These are phyloP conservation scores for Golubevia sp. DNA, from an alignment of 1,284 basidiomycete species.

Conservation along the genomic window DNA sequence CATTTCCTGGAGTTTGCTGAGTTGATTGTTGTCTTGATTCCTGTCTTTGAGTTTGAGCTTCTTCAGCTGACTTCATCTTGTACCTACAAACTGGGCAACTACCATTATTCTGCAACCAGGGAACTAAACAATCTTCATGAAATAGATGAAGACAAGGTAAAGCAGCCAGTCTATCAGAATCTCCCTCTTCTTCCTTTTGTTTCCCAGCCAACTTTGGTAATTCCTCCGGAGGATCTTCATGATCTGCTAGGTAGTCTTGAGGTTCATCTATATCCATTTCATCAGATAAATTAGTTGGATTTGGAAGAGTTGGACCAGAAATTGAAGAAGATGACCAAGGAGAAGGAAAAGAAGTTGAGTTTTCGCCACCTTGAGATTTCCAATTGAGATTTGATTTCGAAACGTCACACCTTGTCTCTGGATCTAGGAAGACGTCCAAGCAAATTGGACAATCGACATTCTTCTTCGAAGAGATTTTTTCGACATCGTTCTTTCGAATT, in stretches of 20 bases:
- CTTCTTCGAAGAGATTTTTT: constrained; percentile 9
- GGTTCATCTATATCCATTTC: no score
- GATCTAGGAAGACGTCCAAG: no score
- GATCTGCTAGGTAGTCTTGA: background rate
- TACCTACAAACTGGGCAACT: constrained; percentile 49
- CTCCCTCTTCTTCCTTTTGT: constrained; percentile 15
- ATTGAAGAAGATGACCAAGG: no score
- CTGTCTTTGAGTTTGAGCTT: no score
- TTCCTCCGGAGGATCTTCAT: constrained; percentile 16
- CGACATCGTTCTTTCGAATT: constrained; percentile 20
- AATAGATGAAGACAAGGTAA: constrained; percentile 47
- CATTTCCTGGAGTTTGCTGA: no score
- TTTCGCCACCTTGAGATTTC: background rate
- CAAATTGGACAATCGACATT: no score
- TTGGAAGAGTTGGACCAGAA: no score
- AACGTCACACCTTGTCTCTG: no score
- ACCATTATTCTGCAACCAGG: constrained; percentile 40
- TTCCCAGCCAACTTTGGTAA: background rate
- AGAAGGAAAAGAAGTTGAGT: background rate
- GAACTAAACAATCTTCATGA: constrained; percentile 46
- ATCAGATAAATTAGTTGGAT: no score
- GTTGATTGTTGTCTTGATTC: no score
- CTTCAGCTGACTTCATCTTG: no score
- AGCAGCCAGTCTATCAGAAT: constrained; percentile 31
- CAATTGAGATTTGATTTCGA: no score